These are phyloP conservation scores for Lentinula sp. DNA, from an alignment of 768 basidiomycete species.

Conservation along the genomic window DNA sequence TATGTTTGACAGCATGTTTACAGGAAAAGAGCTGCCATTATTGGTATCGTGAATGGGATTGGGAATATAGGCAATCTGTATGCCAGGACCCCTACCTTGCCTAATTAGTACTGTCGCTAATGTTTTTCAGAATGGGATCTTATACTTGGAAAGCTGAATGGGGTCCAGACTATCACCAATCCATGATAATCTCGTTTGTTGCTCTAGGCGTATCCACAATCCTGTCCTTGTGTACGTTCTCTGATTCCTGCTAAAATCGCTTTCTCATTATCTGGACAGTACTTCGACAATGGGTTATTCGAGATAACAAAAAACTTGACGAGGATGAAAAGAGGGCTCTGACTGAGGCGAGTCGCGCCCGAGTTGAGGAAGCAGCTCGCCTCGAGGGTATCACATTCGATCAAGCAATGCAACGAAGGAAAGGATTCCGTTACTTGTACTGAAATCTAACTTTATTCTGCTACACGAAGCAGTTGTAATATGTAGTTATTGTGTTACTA, in stretches of 20 bases:
- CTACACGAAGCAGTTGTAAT: background rate
- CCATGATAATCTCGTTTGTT: conserved; percentile 45
- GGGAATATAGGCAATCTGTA: conserved; percentile 56
- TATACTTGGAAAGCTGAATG: conserved; percentile 58
- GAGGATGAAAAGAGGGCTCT: conserved; percentile 23
- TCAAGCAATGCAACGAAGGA: conserved; percentile 32
- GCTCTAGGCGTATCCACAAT: conserved; percentile 21
- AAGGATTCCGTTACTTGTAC: conserved; percentile 38
- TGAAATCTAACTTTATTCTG: conserved; percentile 10
- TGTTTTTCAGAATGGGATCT: conserved; percentile 42
- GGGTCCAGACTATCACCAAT: conserved; percentile 57
- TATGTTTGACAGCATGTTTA: background rate
- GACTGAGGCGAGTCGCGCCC: conserved; percentile 25
- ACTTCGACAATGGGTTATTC: conserved; percentile 22
- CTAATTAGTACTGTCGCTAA: background rate
- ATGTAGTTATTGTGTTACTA: background rate
- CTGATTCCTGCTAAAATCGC: background rate
- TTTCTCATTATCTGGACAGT: conserved; percentile 1
- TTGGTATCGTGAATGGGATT: conserved; percentile 55
- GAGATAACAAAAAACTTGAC: conserved; percentile 33
- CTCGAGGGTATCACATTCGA: conserved; percentile 39
- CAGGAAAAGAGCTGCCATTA: conserved; percentile 48
- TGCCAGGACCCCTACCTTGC: conserved; percentile 12
- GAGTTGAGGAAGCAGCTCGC: conserved; percentile 37
- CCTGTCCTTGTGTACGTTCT: conserved; percentile 17